Conservation (phyloP, 2,329 filamentous ascomycete genomes). For the Apiospora koreana region DNA sequence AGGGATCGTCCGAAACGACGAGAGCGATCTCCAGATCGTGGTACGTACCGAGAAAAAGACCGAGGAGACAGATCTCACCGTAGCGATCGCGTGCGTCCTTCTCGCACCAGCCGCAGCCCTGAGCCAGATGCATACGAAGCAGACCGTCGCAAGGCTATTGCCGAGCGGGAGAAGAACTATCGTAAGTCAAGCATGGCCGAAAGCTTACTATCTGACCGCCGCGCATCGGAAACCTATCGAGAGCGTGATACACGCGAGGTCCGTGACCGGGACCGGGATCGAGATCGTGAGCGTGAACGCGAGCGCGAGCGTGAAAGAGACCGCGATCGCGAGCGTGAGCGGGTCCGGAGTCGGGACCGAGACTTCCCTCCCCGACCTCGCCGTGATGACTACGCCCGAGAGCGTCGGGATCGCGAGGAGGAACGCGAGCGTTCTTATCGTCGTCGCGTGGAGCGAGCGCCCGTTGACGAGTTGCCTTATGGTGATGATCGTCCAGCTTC, state of each 20-base stretch:
- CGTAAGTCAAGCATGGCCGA: constrained; percentile 75
- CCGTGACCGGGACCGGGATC: constrained; percentile 36
- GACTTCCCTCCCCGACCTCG: constrained; percentile 54
- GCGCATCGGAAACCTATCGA: constrained; percentile 47
- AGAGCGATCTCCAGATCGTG: constrained; percentile 57
- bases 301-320: constrained; percentile 36
- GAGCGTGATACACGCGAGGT: constrained; percentile 41
- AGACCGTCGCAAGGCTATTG: constrained; percentile 89
- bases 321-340: constrained; percentile 37
- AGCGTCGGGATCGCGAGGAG: constrained; percentile 84
- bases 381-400: constrained; percentile 77
- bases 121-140: constrained; percentile 94
- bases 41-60: constrained; percentile 60
- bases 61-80: constrained; percentile 66
- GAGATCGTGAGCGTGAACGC: constrained; percentile 43
- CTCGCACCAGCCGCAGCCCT: constrained; percentile 78
- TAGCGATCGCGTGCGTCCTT: constrained; percentile 51
- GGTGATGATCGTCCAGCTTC: constrained; percentile 70
- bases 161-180: constrained; percentile 91
- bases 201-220: constrained; percentile 57
- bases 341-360: constrained; percentile 38
- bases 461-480: constrained; percentile 88
- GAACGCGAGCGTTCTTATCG: constrained; percentile 88
- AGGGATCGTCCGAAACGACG: constrained; percentile 61
- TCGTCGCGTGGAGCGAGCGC: constrained; percentile 67